phyloP scores from a whole-genome alignment of 441 rosid genomes.

The Brassica balearica region DNA sequence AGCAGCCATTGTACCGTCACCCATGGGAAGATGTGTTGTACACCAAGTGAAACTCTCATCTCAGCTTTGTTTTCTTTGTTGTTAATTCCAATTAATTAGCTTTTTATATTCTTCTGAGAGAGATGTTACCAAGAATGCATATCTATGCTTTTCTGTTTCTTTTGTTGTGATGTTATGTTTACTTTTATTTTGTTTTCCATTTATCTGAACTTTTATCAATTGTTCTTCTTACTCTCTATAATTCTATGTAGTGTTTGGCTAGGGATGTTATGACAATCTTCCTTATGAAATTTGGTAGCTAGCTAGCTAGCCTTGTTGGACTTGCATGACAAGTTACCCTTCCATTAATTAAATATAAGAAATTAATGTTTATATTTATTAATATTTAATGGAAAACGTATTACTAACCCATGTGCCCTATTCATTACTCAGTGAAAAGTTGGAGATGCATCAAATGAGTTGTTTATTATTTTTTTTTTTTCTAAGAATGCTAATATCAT shows the following conservation, averaged over 20 bases:
- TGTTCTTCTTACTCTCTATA: slow-evolving; percentile 5
- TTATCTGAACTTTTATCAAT: slow-evolving; percentile 11
- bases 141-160: slow-evolving; percentile 5
- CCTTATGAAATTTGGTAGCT: not conserved
- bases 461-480: not conserved
- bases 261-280: slow-evolving; percentile 3
- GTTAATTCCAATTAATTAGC: slow-evolving; percentile 20
- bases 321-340: not conserved
- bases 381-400: not conserved
- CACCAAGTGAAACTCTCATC: slow-evolving; percentile 39
- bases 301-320: too few species aligned
- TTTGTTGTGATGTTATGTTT: slow-evolving; percentile 8
- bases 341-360: not conserved
- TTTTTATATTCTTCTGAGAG: not conserved
- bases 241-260: not conserved
- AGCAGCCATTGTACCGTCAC: slow-evolving; percentile 88
- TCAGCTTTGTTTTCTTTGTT: slow-evolving; percentile 23
- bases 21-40: slow-evolving; percentile 97
- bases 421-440: not conserved
- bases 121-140: slow-evolving; percentile 11
- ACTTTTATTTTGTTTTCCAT: not conserved
- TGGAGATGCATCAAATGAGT: not conserved
- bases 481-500: too few species aligned
- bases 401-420: not conserved
- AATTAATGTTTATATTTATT: not conserved